phyloP scores from a whole-genome alignment of 192 early-diverging fungal species.

The Linnemannia schmuckeri region DNA sequence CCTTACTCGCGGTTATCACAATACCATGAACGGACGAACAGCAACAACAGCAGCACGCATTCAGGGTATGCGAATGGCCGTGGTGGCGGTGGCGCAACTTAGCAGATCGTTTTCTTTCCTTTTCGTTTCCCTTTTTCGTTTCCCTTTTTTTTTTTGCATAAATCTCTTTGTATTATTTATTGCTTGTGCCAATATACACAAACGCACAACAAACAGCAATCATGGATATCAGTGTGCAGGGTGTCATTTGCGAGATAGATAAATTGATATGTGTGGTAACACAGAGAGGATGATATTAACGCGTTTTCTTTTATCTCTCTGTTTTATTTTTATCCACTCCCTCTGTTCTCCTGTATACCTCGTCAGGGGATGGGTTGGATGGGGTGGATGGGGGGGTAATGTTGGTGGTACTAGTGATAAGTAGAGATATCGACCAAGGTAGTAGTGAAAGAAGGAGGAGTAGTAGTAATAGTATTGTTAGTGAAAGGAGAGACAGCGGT shows the following conservation, averaged over 20 bases:
- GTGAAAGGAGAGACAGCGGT: not conserved
- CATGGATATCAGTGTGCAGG: no score
- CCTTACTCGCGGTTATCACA: slow-evolving; percentile 14
- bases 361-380: not conserved
- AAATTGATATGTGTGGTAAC: no score
- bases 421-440: no score
- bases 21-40: slow-evolving; percentile 19
- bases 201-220: no score
- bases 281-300: no score
- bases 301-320: not conserved
- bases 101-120: not conserved
- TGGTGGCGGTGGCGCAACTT: slow-evolving; percentile 5
- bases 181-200: no score
- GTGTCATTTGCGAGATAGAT: no score
- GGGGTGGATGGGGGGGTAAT: not conserved
- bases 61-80: slow-evolving; percentile 13
- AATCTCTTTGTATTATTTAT: no score
- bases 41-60: slow-evolving; percentile 10
- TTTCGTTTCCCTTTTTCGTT: not conserved
- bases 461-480: no score
- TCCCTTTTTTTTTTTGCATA: no score
- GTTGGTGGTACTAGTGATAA: not conserved
- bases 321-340: not conserved
- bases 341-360: not conserved
- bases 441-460: no score